These are phyloP conservation scores for Chenopodium suecicum DNA, from an alignment of 148 eudicot genomes.

Conservation along the genomic window DNA sequence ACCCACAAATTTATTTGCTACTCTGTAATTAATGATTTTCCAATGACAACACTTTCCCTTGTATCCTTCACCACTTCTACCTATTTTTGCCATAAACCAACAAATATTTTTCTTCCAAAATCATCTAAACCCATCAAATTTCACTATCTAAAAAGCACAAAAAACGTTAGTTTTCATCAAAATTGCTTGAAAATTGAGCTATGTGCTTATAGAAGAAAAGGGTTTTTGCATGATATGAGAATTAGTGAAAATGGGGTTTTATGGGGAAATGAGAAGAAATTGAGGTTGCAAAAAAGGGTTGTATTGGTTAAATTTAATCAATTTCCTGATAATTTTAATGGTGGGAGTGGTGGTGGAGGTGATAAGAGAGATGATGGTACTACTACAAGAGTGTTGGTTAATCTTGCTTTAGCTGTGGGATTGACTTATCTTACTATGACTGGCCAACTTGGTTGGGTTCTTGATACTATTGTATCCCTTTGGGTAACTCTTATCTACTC, in stretches of 20 bases:
- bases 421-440: conserved; percentile 81
- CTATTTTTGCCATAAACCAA: conserved; percentile 17
- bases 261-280: conserved; percentile 18
- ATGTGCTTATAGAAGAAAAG: conserved; percentile 23
- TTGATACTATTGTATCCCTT: conserved; percentile 84
- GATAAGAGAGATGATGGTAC: conserved; percentile 46
- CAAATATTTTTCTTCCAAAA: conserved; percentile 22
- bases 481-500: conserved; percentile 48
- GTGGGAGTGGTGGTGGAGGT: conserved; percentile 55
- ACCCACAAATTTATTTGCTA: background rate
- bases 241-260: conserved; percentile 43
- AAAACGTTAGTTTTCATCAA: conserved; percentile 28
- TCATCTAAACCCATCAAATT: conserved; percentile 22
- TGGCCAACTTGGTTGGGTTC: conserved; percentile 92
- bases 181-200: conserved; percentile 13
- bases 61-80: conserved; percentile 32
- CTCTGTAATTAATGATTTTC: conserved; percentile 17
- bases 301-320: conserved; percentile 52
- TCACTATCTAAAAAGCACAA: conserved; percentile 16
- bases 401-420: conserved; percentile 75
- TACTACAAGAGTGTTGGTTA: conserved; percentile 57
- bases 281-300: conserved; percentile 45
- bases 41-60: conserved; percentile 47
- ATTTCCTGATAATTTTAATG: conserved; percentile 50
- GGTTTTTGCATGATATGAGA: conserved; percentile 33